Evolutionary conservation across 257 asterid genomes (phyloP).

Genomic region (Penstemon barbatus): DNA sequence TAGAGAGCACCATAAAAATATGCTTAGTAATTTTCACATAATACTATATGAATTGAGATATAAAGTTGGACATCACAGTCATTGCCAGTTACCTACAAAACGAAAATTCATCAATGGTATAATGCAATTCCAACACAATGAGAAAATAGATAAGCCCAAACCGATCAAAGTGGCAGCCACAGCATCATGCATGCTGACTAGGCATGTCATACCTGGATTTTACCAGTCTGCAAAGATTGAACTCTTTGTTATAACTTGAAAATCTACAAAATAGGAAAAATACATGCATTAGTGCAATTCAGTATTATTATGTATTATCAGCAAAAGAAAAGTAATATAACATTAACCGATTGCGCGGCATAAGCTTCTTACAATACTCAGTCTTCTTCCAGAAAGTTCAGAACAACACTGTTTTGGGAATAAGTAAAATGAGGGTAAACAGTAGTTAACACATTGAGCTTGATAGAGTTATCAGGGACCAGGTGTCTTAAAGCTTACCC

Average conservation of each 20-base stretch:
- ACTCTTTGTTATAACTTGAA: slow-evolving; percentile 73
- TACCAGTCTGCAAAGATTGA: slow-evolving; percentile 77
- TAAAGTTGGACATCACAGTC: slow-evolving; percentile 18
- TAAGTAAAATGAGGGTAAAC: too few relatives aligned
- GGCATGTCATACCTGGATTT: slow-evolving; percentile 57
- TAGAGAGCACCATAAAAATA: slow-evolving; percentile 13
- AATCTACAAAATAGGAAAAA: slow-evolving; percentile 44
- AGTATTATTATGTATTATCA: not conserved
- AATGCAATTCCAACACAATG: slow-evolving; percentile 23
- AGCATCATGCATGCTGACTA: slow-evolving; percentile 16
- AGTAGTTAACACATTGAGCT: too few relatives aligned
- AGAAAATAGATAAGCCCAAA: slow-evolving; percentile 23
- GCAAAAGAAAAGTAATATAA: not conserved
- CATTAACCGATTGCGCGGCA: not conserved
- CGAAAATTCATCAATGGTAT: slow-evolving; percentile 14
- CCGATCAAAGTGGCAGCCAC: slow-evolving; percentile 18
- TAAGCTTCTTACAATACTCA: not conserved
- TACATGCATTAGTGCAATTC: not conserved
- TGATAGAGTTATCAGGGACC: too few relatives aligned
- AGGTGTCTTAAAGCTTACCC: too few relatives aligned
- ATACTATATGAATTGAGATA: slow-evolving; percentile 26
- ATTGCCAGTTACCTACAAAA: slow-evolving; percentile 29
- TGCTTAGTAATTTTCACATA: slow-evolving; percentile 6
- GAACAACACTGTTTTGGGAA: not conserved
- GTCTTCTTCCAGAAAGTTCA: not conserved